Evolutionary conservation across 2,329 filamentous ascomycete species (phyloP), one percentile per base, ranked within the genome.

Genomic region (Sporothrix brunneoviolacea): DNA sequence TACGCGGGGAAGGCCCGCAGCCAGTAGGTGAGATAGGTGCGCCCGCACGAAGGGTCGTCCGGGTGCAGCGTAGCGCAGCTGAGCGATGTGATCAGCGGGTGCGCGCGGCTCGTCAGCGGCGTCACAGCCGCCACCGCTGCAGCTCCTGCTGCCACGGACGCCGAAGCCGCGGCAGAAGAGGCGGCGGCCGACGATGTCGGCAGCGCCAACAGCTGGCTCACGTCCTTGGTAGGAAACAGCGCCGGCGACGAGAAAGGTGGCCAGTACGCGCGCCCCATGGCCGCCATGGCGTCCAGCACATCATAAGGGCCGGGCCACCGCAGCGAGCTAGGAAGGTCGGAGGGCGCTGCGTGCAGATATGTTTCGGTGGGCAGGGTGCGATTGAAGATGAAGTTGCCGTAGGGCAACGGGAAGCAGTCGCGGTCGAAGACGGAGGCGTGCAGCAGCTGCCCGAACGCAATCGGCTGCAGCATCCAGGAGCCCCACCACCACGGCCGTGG

Each of bases 31-130:
- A 96, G 71, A 64, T 91, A 94, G 3, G 88, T 94, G 27, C 88
- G 86, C 33, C 85, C 77, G 66, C 91, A 98, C 16, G 88, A 95
- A 1, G 91, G 91, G 60, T 95, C 88, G 16, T 80, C 75, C 0
- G 91, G 91, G 64, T 98, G 91, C 3, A 97, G 80, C 2, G 91
- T 77, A 1, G 91, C 91, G 68, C 93, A 98, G 38, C 89, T 91
- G 18, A 96, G 80, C 22, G 83, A 85, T 9, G 80, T 83, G 64
- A 95, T 91, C 37, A 89, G 82, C 2, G 91, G 91, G 62, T 97
- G 91, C 0, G 91, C 91, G 24, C 86, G 80, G 1, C 86, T 83
- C 1, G 88, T 89, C 49, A 97, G 80, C 1, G 90, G 87, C 0
- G 84, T 76, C 51, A 96, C 83, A 12, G 77, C 70, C 19, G 74